phyloP scores from a whole-genome alignment of 129 eudicot genomes.

The Saposhnikovia divaricata region DNA sequence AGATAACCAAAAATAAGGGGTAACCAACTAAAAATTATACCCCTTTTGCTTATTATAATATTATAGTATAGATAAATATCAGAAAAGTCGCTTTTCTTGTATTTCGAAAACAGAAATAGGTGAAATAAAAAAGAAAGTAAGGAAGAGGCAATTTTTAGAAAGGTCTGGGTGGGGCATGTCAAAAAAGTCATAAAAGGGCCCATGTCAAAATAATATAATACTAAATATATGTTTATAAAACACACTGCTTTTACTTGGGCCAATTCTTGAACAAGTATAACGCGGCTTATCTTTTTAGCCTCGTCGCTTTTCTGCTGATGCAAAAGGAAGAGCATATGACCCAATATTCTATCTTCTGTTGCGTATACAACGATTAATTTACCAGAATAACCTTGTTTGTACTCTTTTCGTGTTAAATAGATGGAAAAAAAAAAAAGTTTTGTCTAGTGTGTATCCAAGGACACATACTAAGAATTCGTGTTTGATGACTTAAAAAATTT shows the following conservation, averaged over 20 bases:
- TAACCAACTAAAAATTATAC: too few species aligned
- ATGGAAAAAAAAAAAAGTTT: too few species aligned
- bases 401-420: neutral
- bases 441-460: too few species aligned
- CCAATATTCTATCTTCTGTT: neutral
- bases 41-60: too few species aligned
- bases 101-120: too few species aligned
- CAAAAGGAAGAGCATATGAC: neutral
- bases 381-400: neutral
- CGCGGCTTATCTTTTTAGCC: slow-evolving; percentile 3
- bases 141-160: neutral
- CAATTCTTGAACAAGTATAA: neutral
- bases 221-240: neutral
- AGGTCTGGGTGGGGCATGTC: neutral
- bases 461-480: too few species aligned
- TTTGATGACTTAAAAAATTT: too few species aligned
- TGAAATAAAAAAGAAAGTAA: too few species aligned
- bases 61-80: too few species aligned
- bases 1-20: too few species aligned
- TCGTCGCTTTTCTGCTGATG: neutral
- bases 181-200: neutral
- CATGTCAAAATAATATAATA: neutral
- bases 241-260: slow-evolving; percentile 1
- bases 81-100: too few species aligned
- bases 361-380: neutral